Percentiles rank a stretch among this genome's conserved stretches.
phyloP scores from a whole-genome alignment of 2,329 filamentous ascomycete species.

The Cordyceps farinosa region DNA sequence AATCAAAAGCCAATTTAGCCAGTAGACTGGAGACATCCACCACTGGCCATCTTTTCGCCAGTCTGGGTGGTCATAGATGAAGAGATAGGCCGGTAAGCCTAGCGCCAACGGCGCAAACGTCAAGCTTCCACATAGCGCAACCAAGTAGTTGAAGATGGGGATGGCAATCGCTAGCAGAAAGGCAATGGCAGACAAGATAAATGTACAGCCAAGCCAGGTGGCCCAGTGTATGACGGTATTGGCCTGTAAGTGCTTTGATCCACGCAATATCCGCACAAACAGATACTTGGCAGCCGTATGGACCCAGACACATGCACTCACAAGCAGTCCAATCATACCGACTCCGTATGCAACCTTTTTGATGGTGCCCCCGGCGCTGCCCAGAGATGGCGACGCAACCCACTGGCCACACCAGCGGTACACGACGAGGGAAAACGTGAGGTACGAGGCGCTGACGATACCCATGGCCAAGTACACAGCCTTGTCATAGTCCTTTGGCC shows the following conservation, averaged over 20 bases:
- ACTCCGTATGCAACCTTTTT: slow-evolving; percentile 62
- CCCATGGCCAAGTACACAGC: slow-evolving; percentile 57
- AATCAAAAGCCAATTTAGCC: slow-evolving; percentile 35
- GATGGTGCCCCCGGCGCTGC: slow-evolving; percentile 54
- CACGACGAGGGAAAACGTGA: slow-evolving; percentile 56
- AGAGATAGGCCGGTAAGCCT: slow-evolving; percentile 34
- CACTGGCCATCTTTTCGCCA: slow-evolving; percentile 27
- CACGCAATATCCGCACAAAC: slow-evolving; percentile 37
- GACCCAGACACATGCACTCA: slow-evolving; percentile 25
- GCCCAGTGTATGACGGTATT: slow-evolving; percentile 35
- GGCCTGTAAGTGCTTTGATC: slow-evolving; percentile 34
- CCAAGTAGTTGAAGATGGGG: slow-evolving; percentile 34
- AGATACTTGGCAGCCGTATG: slow-evolving; percentile 34
- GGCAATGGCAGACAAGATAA: slow-evolving; percentile 27
- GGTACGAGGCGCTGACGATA: slow-evolving; percentile 54
- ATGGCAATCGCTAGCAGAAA: slow-evolving; percentile 33
- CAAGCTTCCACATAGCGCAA: slow-evolving; percentile 31
- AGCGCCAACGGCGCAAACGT: slow-evolving; percentile 36
- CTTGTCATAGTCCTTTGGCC: slow-evolving; percentile 57
- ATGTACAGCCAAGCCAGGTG: slow-evolving; percentile 34
- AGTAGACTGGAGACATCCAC: slow-evolving; percentile 29
- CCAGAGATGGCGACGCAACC: slow-evolving; percentile 60
- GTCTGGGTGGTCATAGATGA: slow-evolving; percentile 34
- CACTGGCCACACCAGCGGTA: slow-evolving; percentile 60
- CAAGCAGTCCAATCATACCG: slow-evolving; percentile 47